Base-by-base conservation (phyloP, 257 asterid species). In the Plectranthus barbatus region DNA sequence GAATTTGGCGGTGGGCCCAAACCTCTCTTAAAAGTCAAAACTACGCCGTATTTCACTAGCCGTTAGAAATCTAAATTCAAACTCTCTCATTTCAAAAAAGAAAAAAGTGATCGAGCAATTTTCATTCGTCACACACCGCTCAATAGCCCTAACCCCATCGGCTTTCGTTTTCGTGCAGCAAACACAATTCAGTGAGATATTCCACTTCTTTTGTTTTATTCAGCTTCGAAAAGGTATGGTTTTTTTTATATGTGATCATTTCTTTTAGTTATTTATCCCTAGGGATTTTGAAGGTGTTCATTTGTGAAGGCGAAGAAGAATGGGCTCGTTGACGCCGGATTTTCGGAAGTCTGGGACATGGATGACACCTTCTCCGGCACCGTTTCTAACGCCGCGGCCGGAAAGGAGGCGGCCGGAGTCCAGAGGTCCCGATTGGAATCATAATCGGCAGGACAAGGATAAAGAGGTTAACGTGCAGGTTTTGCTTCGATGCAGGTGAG, bases 401-500 rank as follows among this genome's bases (percentile, higher is more conserved):
- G 96, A 89, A 14, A 72, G 89, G 84, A 79, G 93, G 46, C 68
- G 86, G 51, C 79, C 85, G 1, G 95, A 82, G 9, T 79, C 86
- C 7, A 82, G 93, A 68, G 87, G 81, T 1, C 44, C 70, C 58
- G 93, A 82, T 1, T 78, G 87, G 78, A 76, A 63, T 60, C 72
- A 66, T 0, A 77, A 52, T 73, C 79, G 90, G 1, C 74, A 52
- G 36, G 92, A 88, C 41, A 84, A 66, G 62, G 93, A 88, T 26
- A 86, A 69, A 76, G 96, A 89, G 81, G 82, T 76, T 63, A 89
- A 89, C 48, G 83, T 89, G 18, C 95, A 86, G 79, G 96, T 88
- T 76, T 31, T 88, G 70, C 87, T 88, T n/a, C 74, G 96, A 69
- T 88, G 96, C 95, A 88, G 96, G 95, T 88, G 21, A 49, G 21